phyloP scores from a whole-genome alignment of 345 rosid genomes.

The Fremontodendron californicum region DNA sequence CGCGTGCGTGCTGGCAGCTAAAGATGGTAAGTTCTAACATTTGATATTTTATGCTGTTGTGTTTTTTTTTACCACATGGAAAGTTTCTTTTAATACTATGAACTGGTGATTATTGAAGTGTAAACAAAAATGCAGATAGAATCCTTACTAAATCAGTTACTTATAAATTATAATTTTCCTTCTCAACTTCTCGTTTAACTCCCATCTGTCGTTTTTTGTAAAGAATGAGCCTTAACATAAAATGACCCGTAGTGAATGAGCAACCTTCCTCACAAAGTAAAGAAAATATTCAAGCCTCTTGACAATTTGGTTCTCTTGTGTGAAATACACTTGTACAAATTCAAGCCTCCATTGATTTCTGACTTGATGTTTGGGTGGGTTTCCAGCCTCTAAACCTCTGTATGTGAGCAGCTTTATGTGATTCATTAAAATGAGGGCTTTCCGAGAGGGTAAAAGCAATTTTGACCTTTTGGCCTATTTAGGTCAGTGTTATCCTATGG shows the following conservation, averaged over 20 bases:
- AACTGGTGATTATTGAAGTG: neutral
- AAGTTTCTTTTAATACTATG: neutral
- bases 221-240: neutral
- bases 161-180: neutral
- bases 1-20: conserved; percentile 53
- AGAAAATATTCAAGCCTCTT: neutral
- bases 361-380: neutral
- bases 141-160: neutral
- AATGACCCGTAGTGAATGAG: neutral
- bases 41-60: neutral
- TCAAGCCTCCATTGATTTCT: neutral
- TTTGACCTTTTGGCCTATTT: neutral
- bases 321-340: neutral
- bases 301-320: neutral
- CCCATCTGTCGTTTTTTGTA: neutral
- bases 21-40: conserved; percentile 52
- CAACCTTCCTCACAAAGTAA: neutral
- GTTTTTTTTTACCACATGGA: neutral
- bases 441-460: neutral
- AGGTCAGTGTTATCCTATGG: neutral
- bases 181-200: neutral
- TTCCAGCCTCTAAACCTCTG: neutral
- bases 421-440: neutral
- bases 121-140: neutral
- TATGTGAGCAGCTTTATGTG: neutral